Evolutionary conservation across 257 asterid genomes (phyloP).

Genomic region (Ilex asprella): DNA sequence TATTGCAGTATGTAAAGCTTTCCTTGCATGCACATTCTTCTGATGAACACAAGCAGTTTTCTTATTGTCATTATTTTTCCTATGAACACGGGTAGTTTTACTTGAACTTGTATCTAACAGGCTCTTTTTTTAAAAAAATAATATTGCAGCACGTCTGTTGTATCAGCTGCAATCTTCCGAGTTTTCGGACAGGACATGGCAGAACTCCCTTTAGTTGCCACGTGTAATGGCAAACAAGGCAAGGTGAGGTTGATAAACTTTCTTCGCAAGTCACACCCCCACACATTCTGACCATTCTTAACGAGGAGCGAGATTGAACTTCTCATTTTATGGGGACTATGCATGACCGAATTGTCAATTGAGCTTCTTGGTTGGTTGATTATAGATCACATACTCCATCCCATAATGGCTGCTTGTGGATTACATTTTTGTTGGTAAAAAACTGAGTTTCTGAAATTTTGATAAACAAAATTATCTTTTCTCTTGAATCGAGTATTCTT

Average conservation of each 20-base stretch:
- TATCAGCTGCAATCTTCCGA: constrained; percentile 88
- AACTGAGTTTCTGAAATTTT: too few species aligned
- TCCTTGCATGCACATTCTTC: not conserved
- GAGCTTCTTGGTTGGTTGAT: too few species aligned
- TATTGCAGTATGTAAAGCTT: not conserved
- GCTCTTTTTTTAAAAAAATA: constrained; percentile 1
- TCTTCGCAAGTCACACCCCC: not conserved
- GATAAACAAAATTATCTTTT: not conserved
- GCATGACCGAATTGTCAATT: too few species aligned
- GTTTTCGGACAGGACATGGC: constrained; percentile 89
- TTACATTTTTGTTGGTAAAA: too few species aligned
- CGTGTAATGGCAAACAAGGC: constrained; percentile 65
- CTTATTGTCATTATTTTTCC: constrained; percentile 7
- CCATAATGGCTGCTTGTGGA: too few species aligned
- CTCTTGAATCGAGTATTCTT: too few species aligned
- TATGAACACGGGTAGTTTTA: not conserved
- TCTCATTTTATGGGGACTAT: not conserved
- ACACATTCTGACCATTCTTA: not conserved
- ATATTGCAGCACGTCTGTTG: constrained; percentile 80
- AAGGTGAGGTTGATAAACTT: constrained; percentile 44
- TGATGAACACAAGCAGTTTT: not conserved
- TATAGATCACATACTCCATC: too few species aligned
- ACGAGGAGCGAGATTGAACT: not conserved
- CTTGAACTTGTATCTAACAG: not conserved
- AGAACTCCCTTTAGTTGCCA: constrained; percentile 95